Conservation (phyloP, 176 grass and related monocot species). For the Typha latifolia region DNA sequence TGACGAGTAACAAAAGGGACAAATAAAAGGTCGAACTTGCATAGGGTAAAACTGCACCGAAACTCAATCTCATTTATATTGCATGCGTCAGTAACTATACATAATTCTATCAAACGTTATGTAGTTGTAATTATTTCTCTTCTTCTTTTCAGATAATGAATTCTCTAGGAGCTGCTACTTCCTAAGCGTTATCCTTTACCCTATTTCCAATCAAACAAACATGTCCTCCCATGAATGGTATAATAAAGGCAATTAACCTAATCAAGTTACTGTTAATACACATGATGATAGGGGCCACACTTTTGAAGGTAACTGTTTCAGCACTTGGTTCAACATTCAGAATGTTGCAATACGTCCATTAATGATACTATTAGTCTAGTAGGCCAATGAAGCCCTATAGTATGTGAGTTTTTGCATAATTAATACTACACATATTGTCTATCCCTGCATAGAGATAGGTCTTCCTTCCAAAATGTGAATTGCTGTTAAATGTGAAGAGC, state of each 20-base stretch:
- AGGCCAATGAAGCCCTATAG: no score
- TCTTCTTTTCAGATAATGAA: neutral
- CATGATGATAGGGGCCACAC: neutral
- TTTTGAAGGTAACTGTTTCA: neutral
- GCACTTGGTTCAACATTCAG: neutral
- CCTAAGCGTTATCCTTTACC: neutral
- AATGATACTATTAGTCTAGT: neutral
- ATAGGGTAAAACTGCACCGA: no score
- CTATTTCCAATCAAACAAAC: neutral
- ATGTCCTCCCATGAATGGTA: neutral
- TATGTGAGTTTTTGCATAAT: no score
- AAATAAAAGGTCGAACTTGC: no score
- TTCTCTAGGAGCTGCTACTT: neutral
- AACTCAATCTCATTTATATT: no score
- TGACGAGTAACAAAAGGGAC: no score
- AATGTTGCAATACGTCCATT: neutral
- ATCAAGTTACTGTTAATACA: neutral
- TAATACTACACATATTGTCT: no score
- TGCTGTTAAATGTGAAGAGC: no score
- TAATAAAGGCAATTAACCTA: neutral
- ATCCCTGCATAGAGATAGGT: no score
- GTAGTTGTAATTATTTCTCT: no score
- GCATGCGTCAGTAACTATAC: no score
- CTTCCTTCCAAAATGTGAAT: neutral
- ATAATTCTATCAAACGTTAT: no score